phyloP scores from a whole-genome alignment of 305 asterid genomes.

The Solanum hybrid region DNA sequence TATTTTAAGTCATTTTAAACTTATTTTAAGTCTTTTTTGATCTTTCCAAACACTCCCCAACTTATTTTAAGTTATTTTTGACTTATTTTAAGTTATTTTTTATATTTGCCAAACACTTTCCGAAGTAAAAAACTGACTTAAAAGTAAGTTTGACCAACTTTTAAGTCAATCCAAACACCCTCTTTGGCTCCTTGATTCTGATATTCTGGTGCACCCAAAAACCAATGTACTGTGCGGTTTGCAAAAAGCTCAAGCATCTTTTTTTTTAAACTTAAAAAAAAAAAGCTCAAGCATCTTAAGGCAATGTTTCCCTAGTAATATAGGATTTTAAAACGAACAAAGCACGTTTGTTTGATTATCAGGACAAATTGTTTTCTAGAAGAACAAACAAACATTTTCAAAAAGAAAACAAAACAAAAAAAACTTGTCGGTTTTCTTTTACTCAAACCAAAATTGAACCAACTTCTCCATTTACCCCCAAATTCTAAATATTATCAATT shows the following conservation, averaged over 20 bases:
- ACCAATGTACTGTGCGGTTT: background rate
- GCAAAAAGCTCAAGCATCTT: background rate
- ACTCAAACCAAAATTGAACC: background rate
- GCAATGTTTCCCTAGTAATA: background rate
- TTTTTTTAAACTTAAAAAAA: too few relatives aligned
- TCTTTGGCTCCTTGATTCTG: background rate
- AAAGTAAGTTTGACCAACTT: too few relatives aligned
- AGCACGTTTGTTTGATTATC: background rate
- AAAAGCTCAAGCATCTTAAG: background rate
- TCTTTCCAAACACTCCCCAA: too few relatives aligned
- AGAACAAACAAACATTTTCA: background rate
- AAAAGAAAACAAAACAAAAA: background rate
- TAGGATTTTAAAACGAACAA: background rate
- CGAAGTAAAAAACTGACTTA: too few relatives aligned
- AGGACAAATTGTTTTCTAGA: background rate
- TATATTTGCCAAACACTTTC: too few relatives aligned
- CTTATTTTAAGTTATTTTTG: too few relatives aligned
- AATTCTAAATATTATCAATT: background rate
- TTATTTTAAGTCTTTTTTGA: too few relatives aligned
- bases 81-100: too few relatives aligned
- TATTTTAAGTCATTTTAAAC: too few relatives aligned
- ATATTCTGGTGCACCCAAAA: background rate
- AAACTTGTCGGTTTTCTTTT: background rate
- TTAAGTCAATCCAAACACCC: too few relatives aligned
- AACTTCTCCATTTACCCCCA: background rate